A percentile compares a stretch with the other conserved stretches of the same genome.
Conservation (phyloP, 805 yeast genomes). For the Metschnikowia lochheadii region DNA sequence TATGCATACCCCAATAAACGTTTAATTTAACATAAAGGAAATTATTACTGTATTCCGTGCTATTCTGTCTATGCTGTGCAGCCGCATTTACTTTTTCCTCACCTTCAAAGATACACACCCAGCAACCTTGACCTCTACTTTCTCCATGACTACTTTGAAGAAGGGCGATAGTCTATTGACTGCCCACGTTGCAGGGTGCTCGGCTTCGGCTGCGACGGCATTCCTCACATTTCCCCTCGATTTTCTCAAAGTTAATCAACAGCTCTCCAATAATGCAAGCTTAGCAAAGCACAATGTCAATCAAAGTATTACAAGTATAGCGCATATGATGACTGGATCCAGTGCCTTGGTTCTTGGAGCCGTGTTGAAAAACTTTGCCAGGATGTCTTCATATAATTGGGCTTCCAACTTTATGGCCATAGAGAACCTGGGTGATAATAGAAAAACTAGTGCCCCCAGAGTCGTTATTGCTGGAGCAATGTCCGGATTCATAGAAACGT, state of each 20-base stretch:
- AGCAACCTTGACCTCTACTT: not conserved
- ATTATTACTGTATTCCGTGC: not conserved
- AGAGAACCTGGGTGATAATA: constrained; percentile 37
- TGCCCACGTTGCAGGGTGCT: constrained; percentile 56
- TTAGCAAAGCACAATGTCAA: constrained; percentile 33
- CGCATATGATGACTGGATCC: constrained; percentile 53
- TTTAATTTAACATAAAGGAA: not conserved
- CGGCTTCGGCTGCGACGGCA: constrained; percentile 61
- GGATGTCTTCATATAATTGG: constrained; percentile 73
- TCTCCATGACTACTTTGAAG: constrained; percentile 7
- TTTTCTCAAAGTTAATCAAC: constrained; percentile 60
- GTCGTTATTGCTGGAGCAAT: constrained; percentile 78
- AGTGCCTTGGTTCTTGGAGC: constrained; percentile 74
- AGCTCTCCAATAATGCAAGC: constrained; percentile 45
- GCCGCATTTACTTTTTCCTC: constrained; percentile 1
- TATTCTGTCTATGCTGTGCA: not conserved
- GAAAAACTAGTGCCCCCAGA: constrained; percentile 72
- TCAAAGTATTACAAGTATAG: constrained; percentile 30
- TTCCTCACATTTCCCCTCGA: constrained; percentile 70
- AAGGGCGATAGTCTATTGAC: constrained; percentile 43
- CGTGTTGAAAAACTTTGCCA: constrained; percentile 63
- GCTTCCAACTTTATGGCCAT: constrained; percentile 64
- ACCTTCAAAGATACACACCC: not conserved
- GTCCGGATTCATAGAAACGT: constrained; percentile 78
- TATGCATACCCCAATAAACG: not conserved